These are phyloP conservation scores for Hortiboletus rubellus DNA, from an alignment of 1,284 basidiomycete genomes.

Conservation along the genomic window DNA sequence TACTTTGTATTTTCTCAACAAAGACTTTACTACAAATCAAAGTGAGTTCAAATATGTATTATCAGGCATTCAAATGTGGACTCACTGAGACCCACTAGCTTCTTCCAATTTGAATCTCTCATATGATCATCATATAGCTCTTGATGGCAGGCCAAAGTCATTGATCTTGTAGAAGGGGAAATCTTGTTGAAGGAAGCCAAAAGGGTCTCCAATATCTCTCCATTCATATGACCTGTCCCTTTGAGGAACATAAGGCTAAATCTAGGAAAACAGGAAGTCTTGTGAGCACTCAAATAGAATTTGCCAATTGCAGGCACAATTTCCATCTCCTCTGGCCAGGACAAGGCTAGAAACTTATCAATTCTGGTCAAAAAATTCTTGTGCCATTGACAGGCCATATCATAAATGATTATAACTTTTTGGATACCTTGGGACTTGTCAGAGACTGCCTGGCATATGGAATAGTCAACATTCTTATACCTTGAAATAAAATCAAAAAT, in stretches of 20 bases:
- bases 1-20: conserved; percentile 5
- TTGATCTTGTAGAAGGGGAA: conserved; percentile 10
- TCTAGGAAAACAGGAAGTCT: conserved; percentile 6
- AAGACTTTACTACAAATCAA: conserved; percentile 1
- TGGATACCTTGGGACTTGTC: conserved; percentile 5
- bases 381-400: conserved; percentile 16
- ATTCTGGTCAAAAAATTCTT: conserved; percentile 8
- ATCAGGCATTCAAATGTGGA: not conserved
- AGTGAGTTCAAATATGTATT: not conserved
- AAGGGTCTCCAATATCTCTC: conserved; percentile 18
- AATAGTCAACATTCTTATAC: conserved; percentile 21
- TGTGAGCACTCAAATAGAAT: conserved; percentile 16
- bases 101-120: conserved; percentile 19
- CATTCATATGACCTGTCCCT: conserved; percentile 12
- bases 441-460: conserved; percentile 9
- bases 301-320: conserved; percentile 10
- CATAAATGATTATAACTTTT: conserved; percentile 14
- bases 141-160: conserved; percentile 12
- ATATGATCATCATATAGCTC: conserved; percentile 20
- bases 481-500: not conserved
- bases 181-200: conserved; percentile 20
- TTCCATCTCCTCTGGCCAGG: conserved; percentile 4
- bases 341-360: not conserved
- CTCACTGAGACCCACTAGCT: conserved; percentile 10
- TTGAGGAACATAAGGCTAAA: conserved; percentile 15